Evolutionary conservation across 345 rosid genomes (phyloP), one percentile per base, ranked within the genome.

Genomic region (Pseudoturritis turrita): DNA sequence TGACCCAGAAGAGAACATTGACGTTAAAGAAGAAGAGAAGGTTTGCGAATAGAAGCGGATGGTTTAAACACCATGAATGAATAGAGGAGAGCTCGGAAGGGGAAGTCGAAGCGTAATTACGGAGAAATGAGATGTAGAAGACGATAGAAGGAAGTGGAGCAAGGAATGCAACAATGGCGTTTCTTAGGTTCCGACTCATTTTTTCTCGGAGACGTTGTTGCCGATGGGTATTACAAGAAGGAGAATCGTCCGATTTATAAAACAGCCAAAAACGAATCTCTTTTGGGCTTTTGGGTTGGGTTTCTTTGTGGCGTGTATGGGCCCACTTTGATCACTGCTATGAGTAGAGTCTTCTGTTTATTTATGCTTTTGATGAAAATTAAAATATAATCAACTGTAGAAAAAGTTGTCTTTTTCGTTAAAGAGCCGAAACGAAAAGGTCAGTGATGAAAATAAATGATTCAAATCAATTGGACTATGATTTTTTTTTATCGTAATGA

Each of bases 11-110:
- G 81, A 89, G 83, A 36, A 91, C 77, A 77, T 91, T 87, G 85
- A 91, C 99, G 65, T 91, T 95, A 76, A 91, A 76, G 93, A 88
- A 89, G 90, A 95, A 95, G 68, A 95, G 81, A 57, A 71, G 71
- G 72, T 95, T 95, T 68, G 83, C 96, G 10, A 95, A 65, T 1
- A 95, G 81, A 62, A 91, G 82, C 36, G 99, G 99, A 50, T 88
- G 97, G 62, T 73, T 76, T 57, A 79, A 80, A 86, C 93, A 91
- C 97, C 97, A 91, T 11, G 83, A 76, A 76, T 85, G 87, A 7
- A 83, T 41, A 64, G 77, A 65, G 17, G 86, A 78, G 55, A 79
- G 66, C 39, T 77, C 78, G 1, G 68, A 44, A 26, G 28, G 25
- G 12, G 77, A 15, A 0, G 18, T n/a, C 40, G 65, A 17, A 26